These are phyloP conservation scores for Yamadazyma sp. DNA, from an alignment of 1,139 yeast species.

Conservation along the genomic window DNA sequence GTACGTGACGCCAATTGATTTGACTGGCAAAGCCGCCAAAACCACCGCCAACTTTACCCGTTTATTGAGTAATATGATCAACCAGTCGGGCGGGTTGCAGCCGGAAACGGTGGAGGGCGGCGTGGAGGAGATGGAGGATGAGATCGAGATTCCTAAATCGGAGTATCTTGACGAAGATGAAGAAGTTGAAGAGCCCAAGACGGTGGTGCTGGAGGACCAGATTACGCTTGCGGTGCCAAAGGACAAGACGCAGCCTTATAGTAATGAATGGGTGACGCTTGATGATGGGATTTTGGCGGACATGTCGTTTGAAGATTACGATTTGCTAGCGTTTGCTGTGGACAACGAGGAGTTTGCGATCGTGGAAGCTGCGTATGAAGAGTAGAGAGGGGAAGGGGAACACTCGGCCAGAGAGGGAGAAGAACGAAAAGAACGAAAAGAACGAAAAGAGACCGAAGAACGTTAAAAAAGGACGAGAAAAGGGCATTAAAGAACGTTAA, in stretches of 20 bases:
- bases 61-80: conserved; percentile 37
- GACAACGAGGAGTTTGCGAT: conserved; percentile 39
- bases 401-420: too few species aligned
- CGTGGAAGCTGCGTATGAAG: conserved; percentile 44
- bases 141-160: conserved; percentile 28
- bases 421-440: too few species aligned
- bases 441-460: too few species aligned
- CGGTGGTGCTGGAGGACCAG: conserved; percentile 17
- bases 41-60: conserved; percentile 30
- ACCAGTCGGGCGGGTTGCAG: conserved; percentile 48
- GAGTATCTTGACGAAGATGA: conserved; percentile 24
- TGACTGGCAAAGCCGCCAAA: conserved; percentile 15
- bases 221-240: conserved; percentile 44
- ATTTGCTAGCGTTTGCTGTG: conserved; percentile 40
- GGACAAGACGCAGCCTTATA: conserved; percentile 39
- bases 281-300: conserved; percentile 24
- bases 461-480: too few species aligned
- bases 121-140: conserved; percentile 23
- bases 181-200: conserved; percentile 5
- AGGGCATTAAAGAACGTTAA: not conserved
- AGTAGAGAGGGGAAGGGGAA: too few species aligned
- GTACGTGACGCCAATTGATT: conserved; percentile 39
- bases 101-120: conserved; percentile 18
- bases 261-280: conserved; percentile 40
- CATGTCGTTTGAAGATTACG: conserved; percentile 37